A percentile compares a stretch with the other conserved stretches of the same genome.
Evolutionary conservation across 2,329 filamentous ascomycete genomes (phyloP).

Genomic region (Trichophyton mentagrophytes): DNA sequence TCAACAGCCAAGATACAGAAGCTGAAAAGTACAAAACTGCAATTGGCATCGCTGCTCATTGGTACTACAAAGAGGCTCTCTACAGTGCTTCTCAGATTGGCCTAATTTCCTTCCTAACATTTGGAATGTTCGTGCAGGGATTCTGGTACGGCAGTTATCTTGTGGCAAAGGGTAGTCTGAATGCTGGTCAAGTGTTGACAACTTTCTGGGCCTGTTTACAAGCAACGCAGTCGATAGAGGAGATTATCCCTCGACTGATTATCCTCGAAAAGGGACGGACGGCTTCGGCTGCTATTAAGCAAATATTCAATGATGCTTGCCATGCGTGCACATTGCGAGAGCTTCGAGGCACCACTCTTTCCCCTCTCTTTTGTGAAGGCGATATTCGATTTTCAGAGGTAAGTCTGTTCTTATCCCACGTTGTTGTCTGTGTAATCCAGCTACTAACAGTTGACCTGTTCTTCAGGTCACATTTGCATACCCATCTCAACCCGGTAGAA

Average conservation of each 20-base stretch:
- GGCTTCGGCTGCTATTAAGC: slow-evolving; percentile 52
- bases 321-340: slow-evolving; percentile 9
- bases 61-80: slow-evolving; percentile 56
- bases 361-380: slow-evolving; percentile 43
- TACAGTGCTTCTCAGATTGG: slow-evolving; percentile 60
- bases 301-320: slow-evolving; percentile 23
- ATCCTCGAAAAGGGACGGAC: slow-evolving; percentile 66
- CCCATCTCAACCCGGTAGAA: slow-evolving; percentile 51
- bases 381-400: slow-evolving; percentile 59
- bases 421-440: neutral
- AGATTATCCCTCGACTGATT: slow-evolving; percentile 62
- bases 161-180: slow-evolving; percentile 45
- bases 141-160: slow-evolving; percentile 78
- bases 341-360: slow-evolving; percentile 21
- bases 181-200: slow-evolving; percentile 58
- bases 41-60: slow-evolving; percentile 45
- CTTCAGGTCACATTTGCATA: slow-evolving; percentile 71
- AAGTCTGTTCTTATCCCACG: slow-evolving; percentile 12
- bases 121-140: slow-evolving; percentile 70
- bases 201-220: slow-evolving; percentile 74
- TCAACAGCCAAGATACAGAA: slow-evolving; percentile 63
- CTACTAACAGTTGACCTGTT: slow-evolving; percentile 10
- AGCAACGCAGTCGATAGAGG: slow-evolving; percentile 61
- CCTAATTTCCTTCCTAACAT: slow-evolving; percentile 59
- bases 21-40: slow-evolving; percentile 49